phyloP scores from a whole-genome alignment of 78 protist genomes.

The Dictyostelium intermedium region DNA sequence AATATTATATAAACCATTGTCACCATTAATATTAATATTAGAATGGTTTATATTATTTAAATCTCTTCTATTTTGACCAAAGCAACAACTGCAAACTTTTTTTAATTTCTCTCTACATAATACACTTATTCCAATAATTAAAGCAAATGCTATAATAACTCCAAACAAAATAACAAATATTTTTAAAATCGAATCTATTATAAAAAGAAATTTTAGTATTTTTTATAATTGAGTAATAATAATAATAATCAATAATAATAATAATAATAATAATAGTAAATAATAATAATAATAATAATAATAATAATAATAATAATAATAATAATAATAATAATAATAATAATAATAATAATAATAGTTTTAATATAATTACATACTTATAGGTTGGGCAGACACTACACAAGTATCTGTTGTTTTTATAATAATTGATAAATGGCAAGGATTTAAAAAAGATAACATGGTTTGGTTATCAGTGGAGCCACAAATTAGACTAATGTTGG shows the following conservation, averaged over 20 bases:
- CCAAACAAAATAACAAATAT: conserved; percentile 11
- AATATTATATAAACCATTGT: neutral
- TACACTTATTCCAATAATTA: neutral
- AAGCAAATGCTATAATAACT: neutral
- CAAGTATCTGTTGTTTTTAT: neutral
- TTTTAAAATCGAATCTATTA: neutral
- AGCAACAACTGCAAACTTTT: neutral
- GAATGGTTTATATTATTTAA: neutral
- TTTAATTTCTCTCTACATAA: neutral
- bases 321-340: too few species aligned
- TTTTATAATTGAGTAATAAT: too few species aligned
- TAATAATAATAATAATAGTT: too few species aligned
- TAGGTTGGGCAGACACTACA: neutral
- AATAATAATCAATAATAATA: neutral
- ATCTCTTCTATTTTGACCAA: neutral
- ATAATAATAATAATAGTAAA: neutral
- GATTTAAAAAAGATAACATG: neutral
- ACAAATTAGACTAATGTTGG: conserved; percentile 12
- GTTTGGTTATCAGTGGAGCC: neutral
- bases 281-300: too few species aligned
- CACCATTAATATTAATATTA: neutral
- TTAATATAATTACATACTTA: too few species aligned
- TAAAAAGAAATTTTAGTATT: too few species aligned
- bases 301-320: too few species aligned
- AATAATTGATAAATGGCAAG: neutral